Evolutionary conservation across 768 basidiomycete species (phyloP), one percentile per base, ranked within the genome.

Genomic region (Rhizopogon vinicolor): DNA sequence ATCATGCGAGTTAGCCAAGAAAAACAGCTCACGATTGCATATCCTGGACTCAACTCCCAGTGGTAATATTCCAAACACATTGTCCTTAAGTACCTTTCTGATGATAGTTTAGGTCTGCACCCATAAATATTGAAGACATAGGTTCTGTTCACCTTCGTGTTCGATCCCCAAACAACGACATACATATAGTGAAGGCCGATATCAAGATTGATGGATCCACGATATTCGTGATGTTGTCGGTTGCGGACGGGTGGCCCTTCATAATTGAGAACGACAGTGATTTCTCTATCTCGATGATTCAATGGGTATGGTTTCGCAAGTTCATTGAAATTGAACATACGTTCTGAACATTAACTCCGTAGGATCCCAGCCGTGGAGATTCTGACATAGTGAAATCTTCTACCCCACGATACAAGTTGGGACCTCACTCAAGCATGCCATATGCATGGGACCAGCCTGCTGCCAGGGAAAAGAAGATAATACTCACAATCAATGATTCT

Each of bases 381-480:
- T 57, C 57, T 31, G 43, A 60, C 14, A 58, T 69, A n/a, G 66
- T 68, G 37, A 80, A 81, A 63, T 63, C 78, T 22, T 60, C 46
- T 41, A 53, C 60, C 9, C 61, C 70, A 19, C 66, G 70, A 12
- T 93, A 94, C 69, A 75, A 72, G n/a, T 67, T 95, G 3, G 64
- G 71, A 5, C 77, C 84, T 9, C 82, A 79, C 40, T 73, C 80
- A 3, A 77, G 73, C 14, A 67, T 80, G 44, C 74, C 81, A 33
- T 99, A 98, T 66, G 89, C 94, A 5, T 99, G 96, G 96, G 97
- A 99, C 65, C 84, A 79, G 56, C 97, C 97, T 7, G 90, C 93
- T 3, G 86, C 86, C 1, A 75, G 76, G 44, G 86, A 89, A 61
- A 98, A 96, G 72, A 86, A 84, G 59, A 75, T 99, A 25, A 68